These are phyloP conservation scores for Wickerhamomyces xylosicus DNA, from an alignment of 805 yeast genomes.

Conservation along the genomic window DNA sequence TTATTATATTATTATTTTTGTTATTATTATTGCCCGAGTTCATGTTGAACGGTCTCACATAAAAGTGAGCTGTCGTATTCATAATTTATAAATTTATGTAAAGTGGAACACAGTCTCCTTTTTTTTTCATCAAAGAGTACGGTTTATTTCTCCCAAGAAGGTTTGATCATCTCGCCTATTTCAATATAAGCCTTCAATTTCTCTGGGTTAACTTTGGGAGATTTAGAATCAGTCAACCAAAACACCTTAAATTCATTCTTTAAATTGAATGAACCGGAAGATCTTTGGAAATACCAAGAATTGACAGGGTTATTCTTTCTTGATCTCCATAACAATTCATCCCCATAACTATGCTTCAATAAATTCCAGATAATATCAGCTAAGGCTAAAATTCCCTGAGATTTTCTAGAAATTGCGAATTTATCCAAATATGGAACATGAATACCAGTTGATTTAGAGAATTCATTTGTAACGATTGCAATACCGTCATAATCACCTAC, in stretches of 20 bases:
- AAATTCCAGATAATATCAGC: slow-evolving; percentile 90
- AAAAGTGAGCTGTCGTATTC: no score
- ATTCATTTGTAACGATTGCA: slow-evolving; percentile 84
- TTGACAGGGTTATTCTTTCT: slow-evolving; percentile 81
- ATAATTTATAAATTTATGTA: no score
- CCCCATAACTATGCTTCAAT: slow-evolving; percentile 53
- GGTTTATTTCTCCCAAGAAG: slow-evolving; percentile 30
- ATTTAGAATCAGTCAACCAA: slow-evolving; percentile 26
- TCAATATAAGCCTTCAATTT: slow-evolving; percentile 37
- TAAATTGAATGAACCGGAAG: slow-evolving; percentile 54
- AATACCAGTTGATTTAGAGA: slow-evolving; percentile 15
- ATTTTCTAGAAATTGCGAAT: slow-evolving; percentile 74
- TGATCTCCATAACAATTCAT: slow-evolving; percentile 79
- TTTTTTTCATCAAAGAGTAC: no score
- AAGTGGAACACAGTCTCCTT: no score
- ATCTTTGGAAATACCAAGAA: slow-evolving; percentile 94
- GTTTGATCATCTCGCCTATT: slow-evolving; percentile 46
- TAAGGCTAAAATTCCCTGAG: slow-evolving; percentile 88
- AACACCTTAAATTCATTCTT: slow-evolving; percentile 31
- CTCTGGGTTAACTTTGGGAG: slow-evolving; percentile 15
- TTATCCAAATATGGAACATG: slow-evolving; percentile 79
- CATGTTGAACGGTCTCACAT: no score
- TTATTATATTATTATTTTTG: no score
- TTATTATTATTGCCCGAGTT: no score
- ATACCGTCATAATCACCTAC: slow-evolving; percentile 96